phyloP scores from a whole-genome alignment of 768 basidiomycete species.

The Tubosaeta sp. region DNA sequence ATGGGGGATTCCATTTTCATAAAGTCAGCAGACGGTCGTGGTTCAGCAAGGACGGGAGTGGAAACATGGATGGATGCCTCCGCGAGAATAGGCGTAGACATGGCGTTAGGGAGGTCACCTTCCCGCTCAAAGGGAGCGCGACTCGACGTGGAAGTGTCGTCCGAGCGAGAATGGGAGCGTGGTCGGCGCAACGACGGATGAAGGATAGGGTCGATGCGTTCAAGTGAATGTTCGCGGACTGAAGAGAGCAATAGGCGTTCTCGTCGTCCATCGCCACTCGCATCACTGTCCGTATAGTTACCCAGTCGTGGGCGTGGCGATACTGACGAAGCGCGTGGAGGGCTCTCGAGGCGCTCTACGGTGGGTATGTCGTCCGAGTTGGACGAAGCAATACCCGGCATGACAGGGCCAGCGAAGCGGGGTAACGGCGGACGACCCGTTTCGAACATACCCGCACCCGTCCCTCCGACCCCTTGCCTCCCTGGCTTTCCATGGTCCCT shows the following conservation, averaged over 20 bases:
- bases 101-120: constrained; percentile 24
- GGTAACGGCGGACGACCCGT: constrained; percentile 11
- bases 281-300: constrained; percentile 17
- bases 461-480: constrained; percentile 14
- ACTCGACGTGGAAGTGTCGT: constrained; percentile 21
- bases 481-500: constrained; percentile 22
- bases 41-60: constrained; percentile 40
- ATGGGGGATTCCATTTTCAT: constrained; percentile 45
- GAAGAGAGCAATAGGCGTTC: constrained; percentile 24
- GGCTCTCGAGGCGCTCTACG: constrained; percentile 25
- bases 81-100: constrained; percentile 28
- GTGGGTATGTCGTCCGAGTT: constrained; percentile 29
- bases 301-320: constrained; percentile 19
- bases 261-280: constrained; percentile 19
- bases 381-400: constrained; percentile 16
- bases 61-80: constrained; percentile 22
- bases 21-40: constrained; percentile 42
- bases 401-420: constrained; percentile 19
- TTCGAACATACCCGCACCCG: constrained; percentile 2
- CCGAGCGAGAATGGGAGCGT: constrained; percentile 19
- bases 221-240: constrained; percentile 22
- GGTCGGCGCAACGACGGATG: constrained; percentile 11
- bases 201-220: constrained; percentile 14
- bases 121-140: constrained; percentile 21
- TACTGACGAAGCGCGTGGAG: constrained; percentile 22